Evolutionary conservation across 2,329 filamentous ascomycete genomes (phyloP).

Genomic region (Talaromyces sp.): DNA sequence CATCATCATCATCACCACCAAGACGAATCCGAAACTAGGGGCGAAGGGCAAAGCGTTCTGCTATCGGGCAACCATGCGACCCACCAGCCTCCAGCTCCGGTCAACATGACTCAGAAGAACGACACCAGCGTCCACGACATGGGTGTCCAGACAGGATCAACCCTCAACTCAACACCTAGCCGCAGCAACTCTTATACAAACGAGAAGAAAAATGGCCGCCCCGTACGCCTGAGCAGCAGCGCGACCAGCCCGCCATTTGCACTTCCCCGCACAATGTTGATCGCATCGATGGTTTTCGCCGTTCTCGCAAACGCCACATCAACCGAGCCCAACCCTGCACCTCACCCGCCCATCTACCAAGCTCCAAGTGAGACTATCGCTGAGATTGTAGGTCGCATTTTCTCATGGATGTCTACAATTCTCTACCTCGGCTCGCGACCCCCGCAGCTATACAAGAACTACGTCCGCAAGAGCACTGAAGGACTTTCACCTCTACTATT

Average conservation of each 20-base stretch:
- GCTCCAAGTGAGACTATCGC: constrained; percentile 31
- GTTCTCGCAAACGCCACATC: constrained; percentile 47
- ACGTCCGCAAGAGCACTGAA: constrained; percentile 63
- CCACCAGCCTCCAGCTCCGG: constrained; percentile 17
- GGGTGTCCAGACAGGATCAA: constrained; percentile 28
- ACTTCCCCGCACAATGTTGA: constrained; percentile 48
- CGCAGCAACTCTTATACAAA: constrained; percentile 35
- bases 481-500: constrained; percentile 67
- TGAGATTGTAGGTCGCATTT: constrained; percentile 53
- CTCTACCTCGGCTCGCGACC: constrained; percentile 63
- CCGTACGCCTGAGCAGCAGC: constrained; percentile 29
- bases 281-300: constrained; percentile 50
- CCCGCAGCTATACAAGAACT: constrained; percentile 69
- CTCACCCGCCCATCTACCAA: constrained; percentile 26
- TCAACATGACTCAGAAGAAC: constrained; percentile 22
- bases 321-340: constrained; percentile 25
- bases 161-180: constrained; percentile 20
- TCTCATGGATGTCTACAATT: constrained; percentile 60
- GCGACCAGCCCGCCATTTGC: constrained; percentile 33
- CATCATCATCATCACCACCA: constrained; percentile 14
- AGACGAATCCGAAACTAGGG: constrained; percentile 31
- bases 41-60: constrained; percentile 40
- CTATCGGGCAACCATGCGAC: constrained; percentile 36
- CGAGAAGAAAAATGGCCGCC: constrained; percentile 38
- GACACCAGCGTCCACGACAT: constrained; percentile 35